Evolutionary conservation across 2,329 filamentous ascomycete genomes (phyloP).

Genomic region (Penicillium sp.): DNA sequence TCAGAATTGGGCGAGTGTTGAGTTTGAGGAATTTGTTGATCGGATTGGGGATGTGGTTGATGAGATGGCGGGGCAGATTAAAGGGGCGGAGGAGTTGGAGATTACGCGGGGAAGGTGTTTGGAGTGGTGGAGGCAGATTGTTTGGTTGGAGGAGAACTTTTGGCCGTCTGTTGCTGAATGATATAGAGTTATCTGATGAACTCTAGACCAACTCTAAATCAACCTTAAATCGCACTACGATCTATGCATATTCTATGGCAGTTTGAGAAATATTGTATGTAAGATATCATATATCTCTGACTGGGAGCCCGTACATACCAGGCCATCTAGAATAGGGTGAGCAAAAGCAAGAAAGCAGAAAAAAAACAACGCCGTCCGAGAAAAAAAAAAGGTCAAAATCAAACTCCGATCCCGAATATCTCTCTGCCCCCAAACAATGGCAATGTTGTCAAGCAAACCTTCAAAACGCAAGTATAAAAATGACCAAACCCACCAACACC

Average conservation of each 20-base stretch:
- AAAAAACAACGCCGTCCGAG: slow-evolving; percentile 1
- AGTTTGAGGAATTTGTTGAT: slow-evolving; percentile 60
- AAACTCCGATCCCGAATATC: slow-evolving; percentile 10
- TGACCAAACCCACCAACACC: slow-evolving; percentile 14
- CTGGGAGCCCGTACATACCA: slow-evolving; percentile 18
- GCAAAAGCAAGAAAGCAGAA: slow-evolving; percentile 2
- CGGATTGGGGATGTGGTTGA: slow-evolving; percentile 56
- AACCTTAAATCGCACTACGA: background rate
- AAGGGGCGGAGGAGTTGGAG: slow-evolving; percentile 34
- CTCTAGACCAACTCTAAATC: background rate
- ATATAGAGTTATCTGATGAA: background rate
- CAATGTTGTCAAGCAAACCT: slow-evolving; percentile 6
- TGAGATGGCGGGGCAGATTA: slow-evolving; percentile 46
- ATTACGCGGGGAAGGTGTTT: slow-evolving; percentile 43
- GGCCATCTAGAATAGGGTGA: slow-evolving; percentile 9
- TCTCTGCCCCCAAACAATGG: slow-evolving; percentile 2
- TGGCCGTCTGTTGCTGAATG: slow-evolving; percentile 48
- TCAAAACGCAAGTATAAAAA: slow-evolving; percentile 1
- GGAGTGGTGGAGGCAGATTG: slow-evolving; percentile 48
- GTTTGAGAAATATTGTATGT: slow-evolving; percentile 10
- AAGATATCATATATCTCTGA: slow-evolving; percentile 17
- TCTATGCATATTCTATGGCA: background rate
- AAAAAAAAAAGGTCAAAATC: background rate
- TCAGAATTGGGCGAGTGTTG: slow-evolving; percentile 63
- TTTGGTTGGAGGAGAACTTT: slow-evolving; percentile 58